A percentile compares a stretch with the other conserved stretches of the same genome.
phyloP scores from a whole-genome alignment of 2,329 filamentous ascomycete species.

The Exserohilum turcica region DNA sequence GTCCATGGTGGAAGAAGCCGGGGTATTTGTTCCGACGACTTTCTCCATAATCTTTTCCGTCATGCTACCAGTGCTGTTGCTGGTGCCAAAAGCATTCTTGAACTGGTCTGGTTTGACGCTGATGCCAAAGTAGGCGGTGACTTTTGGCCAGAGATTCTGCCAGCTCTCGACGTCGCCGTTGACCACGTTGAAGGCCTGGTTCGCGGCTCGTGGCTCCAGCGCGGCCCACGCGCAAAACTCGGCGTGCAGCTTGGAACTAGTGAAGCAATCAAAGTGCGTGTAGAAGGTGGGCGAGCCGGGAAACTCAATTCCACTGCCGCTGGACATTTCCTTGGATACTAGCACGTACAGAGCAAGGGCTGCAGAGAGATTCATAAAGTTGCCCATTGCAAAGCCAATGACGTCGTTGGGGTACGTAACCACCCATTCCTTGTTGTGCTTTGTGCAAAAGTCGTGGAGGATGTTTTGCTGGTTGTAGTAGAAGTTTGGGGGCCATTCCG shows the following conservation, averaged over 20 bases:
- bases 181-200: conserved; percentile 52
- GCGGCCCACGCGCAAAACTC: conserved; percentile 43
- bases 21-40: neutral
- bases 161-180: conserved; percentile 52
- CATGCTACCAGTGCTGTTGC: neutral
- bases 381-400: conserved; percentile 50
- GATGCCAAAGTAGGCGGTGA: conserved; percentile 46
- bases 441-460: conserved; percentile 40
- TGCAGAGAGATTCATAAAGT: conserved; percentile 46
- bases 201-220: conserved; percentile 39
- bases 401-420: conserved; percentile 55
- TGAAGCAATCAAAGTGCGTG: conserved; percentile 39
- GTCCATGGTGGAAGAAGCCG: neutral
- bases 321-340: conserved; percentile 32
- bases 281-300: conserved; percentile 39
- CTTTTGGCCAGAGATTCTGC: conserved; percentile 52
- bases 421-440: conserved; percentile 48
- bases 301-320: conserved; percentile 22
- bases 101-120: conserved; percentile 40
- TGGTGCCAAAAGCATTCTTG: neutral
- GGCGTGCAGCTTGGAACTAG: conserved; percentile 30
- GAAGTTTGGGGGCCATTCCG: conserved; percentile 52
- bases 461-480: conserved; percentile 58
- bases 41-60: conserved; percentile 20
- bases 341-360: conserved; percentile 38